Percentiles rank a stretch among this genome's conserved stretches.
These are phyloP conservation scores for Amphirosellinia nigrospora DNA, from an alignment of 495 filamentous ascomycete genomes.

Conservation along the genomic window DNA sequence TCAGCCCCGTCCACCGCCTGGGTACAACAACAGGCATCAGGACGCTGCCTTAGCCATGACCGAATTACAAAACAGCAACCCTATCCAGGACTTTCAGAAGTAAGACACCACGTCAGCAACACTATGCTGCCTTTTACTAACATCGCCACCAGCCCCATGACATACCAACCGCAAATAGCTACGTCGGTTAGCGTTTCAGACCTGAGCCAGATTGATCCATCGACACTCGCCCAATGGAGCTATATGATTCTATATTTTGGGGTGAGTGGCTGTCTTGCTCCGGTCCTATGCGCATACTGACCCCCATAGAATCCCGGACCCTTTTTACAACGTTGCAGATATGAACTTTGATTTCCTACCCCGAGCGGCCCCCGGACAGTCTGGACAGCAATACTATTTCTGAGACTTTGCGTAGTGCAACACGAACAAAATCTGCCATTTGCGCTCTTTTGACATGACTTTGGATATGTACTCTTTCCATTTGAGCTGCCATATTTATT, in stretches of 20 bases:
- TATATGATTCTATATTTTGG: conserved; percentile 66
- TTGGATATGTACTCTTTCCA: not conserved
- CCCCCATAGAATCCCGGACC: conserved; percentile 53
- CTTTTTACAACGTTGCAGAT: conserved; percentile 54
- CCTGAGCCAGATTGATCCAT: conserved; percentile 49
- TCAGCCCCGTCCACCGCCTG: conserved; percentile 39
- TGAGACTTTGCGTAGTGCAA: no score
- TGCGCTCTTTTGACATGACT: not conserved
- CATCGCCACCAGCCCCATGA: conserved; percentile 27
- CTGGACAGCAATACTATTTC: conserved; percentile 57
- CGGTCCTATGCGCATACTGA: conserved; percentile 3
- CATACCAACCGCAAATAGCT: conserved; percentile 43
- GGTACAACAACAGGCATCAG: conserved; percentile 57
- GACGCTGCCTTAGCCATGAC: conserved; percentile 63
- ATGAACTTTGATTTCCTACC: conserved; percentile 61
- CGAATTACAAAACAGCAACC: conserved; percentile 56
- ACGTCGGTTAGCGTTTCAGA: conserved; percentile 40
- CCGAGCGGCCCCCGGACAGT: conserved; percentile 55
- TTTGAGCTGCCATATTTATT: not conserved
- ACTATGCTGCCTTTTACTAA: not conserved
- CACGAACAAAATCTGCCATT: not conserved
- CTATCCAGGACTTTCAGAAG: conserved; percentile 44
- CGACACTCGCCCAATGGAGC: conserved; percentile 61
- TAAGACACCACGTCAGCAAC: conserved; percentile 23
- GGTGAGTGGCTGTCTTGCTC: conserved; percentile 45